These are phyloP conservation scores for Eudorina sp. DNA, from an alignment of 139 green algal species.

Conservation along the genomic window DNA sequence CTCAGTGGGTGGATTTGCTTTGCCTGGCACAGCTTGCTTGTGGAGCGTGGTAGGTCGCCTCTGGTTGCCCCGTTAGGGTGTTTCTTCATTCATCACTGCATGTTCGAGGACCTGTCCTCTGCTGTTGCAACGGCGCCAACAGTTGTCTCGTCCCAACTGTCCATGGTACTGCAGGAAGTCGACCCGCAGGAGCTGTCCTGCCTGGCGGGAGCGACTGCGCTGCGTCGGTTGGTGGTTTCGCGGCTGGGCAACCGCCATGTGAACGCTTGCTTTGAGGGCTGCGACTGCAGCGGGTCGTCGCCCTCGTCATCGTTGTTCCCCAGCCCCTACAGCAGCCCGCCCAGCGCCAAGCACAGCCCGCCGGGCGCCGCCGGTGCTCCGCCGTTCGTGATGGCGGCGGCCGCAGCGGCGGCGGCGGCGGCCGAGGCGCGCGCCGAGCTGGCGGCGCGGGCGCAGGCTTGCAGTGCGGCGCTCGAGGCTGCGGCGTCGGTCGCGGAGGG, in stretches of 20 bases:
- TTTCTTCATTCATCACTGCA: too few relatives aligned
- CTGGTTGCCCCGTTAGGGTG: too few relatives aligned
- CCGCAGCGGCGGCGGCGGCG: neutral
- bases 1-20: too few relatives aligned
- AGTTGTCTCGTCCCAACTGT: too few relatives aligned
- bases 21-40: too few relatives aligned
- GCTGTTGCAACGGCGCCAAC: too few relatives aligned
- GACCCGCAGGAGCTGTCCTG: constrained; percentile 35
- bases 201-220: constrained; percentile 30
- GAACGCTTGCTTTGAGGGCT: constrained; percentile 36
- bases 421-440: neutral
- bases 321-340: constrained; percentile 3
- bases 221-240: constrained; percentile 25
- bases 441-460: neutral
- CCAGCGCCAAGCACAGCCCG: neutral
- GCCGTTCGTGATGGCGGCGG: neutral
- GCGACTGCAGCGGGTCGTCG: constrained; percentile 34
- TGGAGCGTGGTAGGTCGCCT: too few relatives aligned
- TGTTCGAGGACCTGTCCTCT: too few relatives aligned
- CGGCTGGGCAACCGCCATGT: constrained; percentile 47
- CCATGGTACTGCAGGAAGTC: constrained; percentile 12
- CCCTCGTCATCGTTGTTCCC: neutral
- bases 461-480: neutral
- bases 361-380: neutral
- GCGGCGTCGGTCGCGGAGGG: neutral